Conservation (phyloP, 805 yeast genomes). For the Myxozyma melibiosi region DNA sequence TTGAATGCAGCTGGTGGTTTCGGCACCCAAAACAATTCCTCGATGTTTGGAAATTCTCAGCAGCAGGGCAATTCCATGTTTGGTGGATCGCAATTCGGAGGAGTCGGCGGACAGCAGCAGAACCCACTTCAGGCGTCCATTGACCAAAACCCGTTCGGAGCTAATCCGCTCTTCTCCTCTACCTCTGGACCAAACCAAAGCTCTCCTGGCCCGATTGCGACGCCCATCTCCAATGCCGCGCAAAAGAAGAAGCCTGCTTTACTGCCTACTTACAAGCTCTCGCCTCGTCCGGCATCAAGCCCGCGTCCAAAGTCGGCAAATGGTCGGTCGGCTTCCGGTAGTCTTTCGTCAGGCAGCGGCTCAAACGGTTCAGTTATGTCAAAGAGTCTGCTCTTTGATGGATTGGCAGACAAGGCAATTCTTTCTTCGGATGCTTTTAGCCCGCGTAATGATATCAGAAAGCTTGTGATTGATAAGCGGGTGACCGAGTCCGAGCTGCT, state of each 20-base stretch:
- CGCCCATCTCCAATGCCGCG: constrained; percentile 46
- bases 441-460: constrained; percentile 58
- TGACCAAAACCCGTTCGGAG: constrained; percentile 74
- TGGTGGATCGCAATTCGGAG: constrained; percentile 10
- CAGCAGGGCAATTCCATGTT: constrained; percentile 31
- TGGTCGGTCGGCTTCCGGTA: constrained; percentile 17
- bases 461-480: constrained; percentile 55
- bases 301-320: constrained; percentile 26
- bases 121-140: constrained; percentile 43
- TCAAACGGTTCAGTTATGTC: constrained; percentile 18
- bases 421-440: constrained; percentile 71
- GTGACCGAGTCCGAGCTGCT: constrained; percentile 34
- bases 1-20: constrained; percentile 47
- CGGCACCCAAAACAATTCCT: constrained; percentile 40
- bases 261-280: constrained; percentile 60
- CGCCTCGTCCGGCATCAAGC: constrained; percentile 63
- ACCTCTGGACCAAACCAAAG: constrained; percentile 45
- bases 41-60: constrained; percentile 29
- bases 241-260: constrained; percentile 64
- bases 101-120: constrained; percentile 31
- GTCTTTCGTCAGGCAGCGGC: constrained; percentile 8
- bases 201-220: constrained; percentile 51
- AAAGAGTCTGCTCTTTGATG: constrained; percentile 44
- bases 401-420: constrained; percentile 66
- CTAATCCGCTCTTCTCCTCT: constrained; percentile 61